phyloP scores from a whole-genome alignment of 768 basidiomycete species.

The Pisolithus microcarpus region DNA sequence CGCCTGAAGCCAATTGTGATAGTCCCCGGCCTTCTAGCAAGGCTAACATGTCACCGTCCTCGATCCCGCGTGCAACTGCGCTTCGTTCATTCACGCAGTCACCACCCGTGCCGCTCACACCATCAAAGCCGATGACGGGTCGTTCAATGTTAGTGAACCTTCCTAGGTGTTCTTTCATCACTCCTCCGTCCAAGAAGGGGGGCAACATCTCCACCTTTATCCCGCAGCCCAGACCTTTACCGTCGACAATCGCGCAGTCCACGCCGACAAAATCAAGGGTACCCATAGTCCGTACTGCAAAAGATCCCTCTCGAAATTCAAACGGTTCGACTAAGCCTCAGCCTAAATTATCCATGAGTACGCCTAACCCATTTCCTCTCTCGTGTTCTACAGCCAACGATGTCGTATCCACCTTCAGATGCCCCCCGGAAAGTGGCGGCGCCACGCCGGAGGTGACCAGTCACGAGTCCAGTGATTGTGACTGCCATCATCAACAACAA shows the following conservation, averaged over 20 bases:
- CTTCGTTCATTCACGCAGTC: conserved; percentile 27
- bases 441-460: conserved; percentile 26
- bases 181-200: conserved; percentile 49
- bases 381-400: conserved; percentile 30
- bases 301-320: conserved; percentile 23
- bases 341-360: conserved; percentile 43
- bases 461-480: conserved; percentile 8
- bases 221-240: conserved; percentile 51
- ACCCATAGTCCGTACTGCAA: conserved; percentile 25
- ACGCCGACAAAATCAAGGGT: conserved; percentile 32
- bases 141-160: conserved; percentile 19
- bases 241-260: conserved; percentile 18
- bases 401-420: conserved; percentile 31
- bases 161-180: conserved; percentile 31
- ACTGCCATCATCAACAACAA: conserved; percentile 5
- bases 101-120: conserved; percentile 26
- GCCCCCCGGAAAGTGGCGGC: conserved; percentile 21
- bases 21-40: conserved; percentile 9
- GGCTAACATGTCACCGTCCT: conserved; percentile 35
- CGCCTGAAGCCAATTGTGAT: conserved; percentile 2
- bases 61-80: conserved; percentile 42
- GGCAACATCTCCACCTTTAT: conserved; percentile 48
- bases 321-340: conserved; percentile 62
- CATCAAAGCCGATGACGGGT: conserved; percentile 26
- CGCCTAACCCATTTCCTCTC: conserved; percentile 47